These are phyloP conservation scores for Lycium barbarum DNA, from an alignment of 257 asterid genomes.

Conservation along the genomic window DNA sequence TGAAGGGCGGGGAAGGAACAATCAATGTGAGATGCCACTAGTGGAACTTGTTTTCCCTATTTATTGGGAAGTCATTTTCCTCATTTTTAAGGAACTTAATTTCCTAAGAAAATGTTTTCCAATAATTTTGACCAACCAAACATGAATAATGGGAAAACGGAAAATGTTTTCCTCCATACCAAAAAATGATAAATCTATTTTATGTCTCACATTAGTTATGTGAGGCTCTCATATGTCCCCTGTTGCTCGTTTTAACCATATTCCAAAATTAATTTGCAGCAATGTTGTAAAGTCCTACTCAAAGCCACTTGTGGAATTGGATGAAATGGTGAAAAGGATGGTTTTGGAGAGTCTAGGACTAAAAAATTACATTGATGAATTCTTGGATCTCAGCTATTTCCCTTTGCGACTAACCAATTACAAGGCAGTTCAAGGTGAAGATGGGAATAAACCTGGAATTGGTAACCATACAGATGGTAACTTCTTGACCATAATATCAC, in stretches of 20 bases:
- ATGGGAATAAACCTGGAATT: neutral
- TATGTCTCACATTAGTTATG: neutral
- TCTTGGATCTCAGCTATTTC: neutral
- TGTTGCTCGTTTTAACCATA: neutral
- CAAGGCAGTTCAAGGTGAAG: neutral
- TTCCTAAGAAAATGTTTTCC: too few species aligned
- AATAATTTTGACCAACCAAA: too few species aligned
- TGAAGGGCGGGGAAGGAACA: too few species aligned
- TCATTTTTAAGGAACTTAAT: too few species aligned
- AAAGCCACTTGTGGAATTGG: conserved; percentile 5
- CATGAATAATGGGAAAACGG: too few species aligned
- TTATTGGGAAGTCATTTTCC: too few species aligned
- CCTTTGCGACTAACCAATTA: neutral
- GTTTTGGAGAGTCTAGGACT: conserved; percentile 27
- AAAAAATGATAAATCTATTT: neutral
- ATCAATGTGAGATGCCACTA: too few species aligned
- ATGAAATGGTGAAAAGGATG: conserved; percentile 28
- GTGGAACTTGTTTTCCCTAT: too few species aligned
- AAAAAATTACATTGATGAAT: neutral
- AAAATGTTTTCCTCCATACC: neutral
- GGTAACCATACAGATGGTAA: neutral
- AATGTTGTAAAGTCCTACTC: neutral
- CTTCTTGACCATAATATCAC: neutral
- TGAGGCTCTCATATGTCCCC: neutral
- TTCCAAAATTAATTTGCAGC: neutral